A percentile compares a stretch with the other conserved stretches of the same genome.
These are phyloP conservation scores for Phytophthora ohioensis DNA, from an alignment of 352 stramenopile species.

Conservation along the genomic window DNA sequence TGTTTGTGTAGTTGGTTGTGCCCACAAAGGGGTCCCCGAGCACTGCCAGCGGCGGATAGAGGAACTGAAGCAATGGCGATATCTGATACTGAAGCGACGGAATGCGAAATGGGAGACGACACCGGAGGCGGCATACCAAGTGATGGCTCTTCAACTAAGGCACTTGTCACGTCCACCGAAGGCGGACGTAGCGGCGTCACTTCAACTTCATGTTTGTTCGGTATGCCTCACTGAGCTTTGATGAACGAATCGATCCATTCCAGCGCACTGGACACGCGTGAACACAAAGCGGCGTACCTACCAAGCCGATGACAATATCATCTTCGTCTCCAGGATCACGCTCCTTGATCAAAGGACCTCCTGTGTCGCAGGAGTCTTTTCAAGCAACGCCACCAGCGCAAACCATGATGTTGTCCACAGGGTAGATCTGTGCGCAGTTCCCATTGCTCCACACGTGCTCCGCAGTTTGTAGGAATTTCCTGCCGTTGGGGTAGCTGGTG, in stretches of 20 bases:
- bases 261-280: slow-evolving; percentile 1
- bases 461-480: slow-evolving; percentile 34
- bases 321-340: slow-evolving; percentile 3
- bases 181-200: slow-evolving; percentile 19
- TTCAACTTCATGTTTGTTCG: slow-evolving; percentile 29
- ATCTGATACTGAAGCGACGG: slow-evolving; percentile 23
- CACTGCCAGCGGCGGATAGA: slow-evolving; percentile 13
- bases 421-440: slow-evolving; percentile 34
- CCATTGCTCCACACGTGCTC: slow-evolving; percentile 38
- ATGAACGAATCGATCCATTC: not conserved
- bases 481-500: slow-evolving; percentile 31
- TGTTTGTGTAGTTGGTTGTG: slow-evolving; percentile 42
- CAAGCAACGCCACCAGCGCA: slow-evolving; percentile 11
- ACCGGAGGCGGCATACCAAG: slow-evolving; percentile 51
- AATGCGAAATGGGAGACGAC: slow-evolving; percentile 28
- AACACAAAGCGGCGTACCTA: slow-evolving; percentile 37
- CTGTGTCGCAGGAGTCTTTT: slow-evolving; percentile 60
- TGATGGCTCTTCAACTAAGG: slow-evolving; percentile 49
- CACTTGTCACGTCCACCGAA: slow-evolving; percentile 48
- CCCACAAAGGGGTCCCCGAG: slow-evolving; percentile 41
- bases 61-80: slow-evolving; percentile 2
- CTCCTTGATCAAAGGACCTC: slow-evolving; percentile 49
- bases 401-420: slow-evolving; percentile 43
- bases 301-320: slow-evolving; percentile 49
- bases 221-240: not conserved